phyloP scores from a whole-genome alignment of 1,139 yeast species.

The Candida neerlandica region DNA sequence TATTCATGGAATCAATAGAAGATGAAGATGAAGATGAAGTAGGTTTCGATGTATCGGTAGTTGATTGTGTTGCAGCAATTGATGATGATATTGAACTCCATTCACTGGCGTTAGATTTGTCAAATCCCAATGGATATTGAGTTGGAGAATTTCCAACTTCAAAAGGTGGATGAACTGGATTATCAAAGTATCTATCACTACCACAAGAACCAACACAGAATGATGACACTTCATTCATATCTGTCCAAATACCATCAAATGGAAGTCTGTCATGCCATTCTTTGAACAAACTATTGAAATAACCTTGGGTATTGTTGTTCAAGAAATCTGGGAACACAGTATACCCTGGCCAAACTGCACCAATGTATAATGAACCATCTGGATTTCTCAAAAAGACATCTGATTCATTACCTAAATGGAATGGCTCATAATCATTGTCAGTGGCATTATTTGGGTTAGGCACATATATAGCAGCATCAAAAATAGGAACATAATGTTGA shows the following conservation, averaged over 20 bases:
- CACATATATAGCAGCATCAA: constrained; percentile 35
- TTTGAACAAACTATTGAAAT: constrained; percentile 26
- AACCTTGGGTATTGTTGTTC: constrained; percentile 24
- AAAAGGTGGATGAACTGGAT: constrained; percentile 27
- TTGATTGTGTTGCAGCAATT: constrained; percentile 12
- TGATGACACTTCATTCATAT: constrained; percentile 37
- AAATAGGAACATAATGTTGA: constrained; percentile 34
- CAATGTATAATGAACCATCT: constrained; percentile 26
- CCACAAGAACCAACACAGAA: constrained; percentile 38
- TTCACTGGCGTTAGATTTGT: constrained; percentile 24
- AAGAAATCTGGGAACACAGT: constrained; percentile 38
- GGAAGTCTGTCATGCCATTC: constrained; percentile 24
- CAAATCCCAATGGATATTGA: constrained; percentile 23
- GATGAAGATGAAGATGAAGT: constrained; percentile 18
- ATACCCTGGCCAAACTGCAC: constrained; percentile 30
- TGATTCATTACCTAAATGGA: constrained; percentile 25
- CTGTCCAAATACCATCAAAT: constrained; percentile 38
- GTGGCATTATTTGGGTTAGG: constrained; percentile 27
- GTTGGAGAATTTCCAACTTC: constrained; percentile 19
- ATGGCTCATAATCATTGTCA: constrained; percentile 25
- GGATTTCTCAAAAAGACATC: constrained; percentile 33
- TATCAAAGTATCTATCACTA: constrained; percentile 19
- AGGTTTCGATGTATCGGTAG: constrained; percentile 17
- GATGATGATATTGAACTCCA: constrained; percentile 20
- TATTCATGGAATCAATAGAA: constrained; percentile 21